Evolutionary conservation across 148 eudicot species (phyloP), one percentile per base, ranked within the genome.

Genomic region (Cornus controversa): DNA sequence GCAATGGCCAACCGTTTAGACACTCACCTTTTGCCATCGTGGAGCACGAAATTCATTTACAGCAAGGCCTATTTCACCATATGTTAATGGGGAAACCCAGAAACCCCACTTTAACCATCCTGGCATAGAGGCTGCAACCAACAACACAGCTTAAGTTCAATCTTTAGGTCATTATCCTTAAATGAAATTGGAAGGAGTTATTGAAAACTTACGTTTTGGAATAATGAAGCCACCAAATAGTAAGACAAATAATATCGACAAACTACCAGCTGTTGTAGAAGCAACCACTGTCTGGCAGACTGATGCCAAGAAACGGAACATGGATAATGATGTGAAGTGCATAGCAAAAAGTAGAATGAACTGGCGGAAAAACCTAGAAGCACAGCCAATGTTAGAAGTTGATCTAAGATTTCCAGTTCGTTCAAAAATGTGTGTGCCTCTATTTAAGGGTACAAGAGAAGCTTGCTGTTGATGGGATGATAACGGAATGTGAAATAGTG

Each of bases 1-100:
- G 0, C 18, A 50, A 15, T 14, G 18, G 3, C 18, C 4, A 0
- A 11, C 15, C 0, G 6, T 15, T 50, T 50, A 74, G 71, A 13
- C 15, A 65, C 76, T 83, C 78, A 89, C 93, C 87, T 86, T 90
- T 65, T 91, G 84, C 98, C 98, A 94, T 75, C 98, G 79, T 66
- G 92, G 90, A 80, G 95, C 88, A 50, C 79, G 85, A 84, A 94
- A 92, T 83, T 94, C 98, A 78, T 94, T 94, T n/a, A 87, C 42
- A 5, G 42, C 42, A 37, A 37, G 42, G 42, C 42, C 42, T 37
- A 37, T 37, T 6, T 37, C 42, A 37, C 42, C 42, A 37, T 37
- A 37, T 70, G 97, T 80, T 18, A 37, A 0, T 37, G 42, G 42
- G 42, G 5, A 37, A 2, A 37, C 0, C 42, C 42, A 37, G 9